These are phyloP conservation scores for Aphanomyces invadans DNA, from an alignment of 352 stramenopile species.

Conservation along the genomic window DNA sequence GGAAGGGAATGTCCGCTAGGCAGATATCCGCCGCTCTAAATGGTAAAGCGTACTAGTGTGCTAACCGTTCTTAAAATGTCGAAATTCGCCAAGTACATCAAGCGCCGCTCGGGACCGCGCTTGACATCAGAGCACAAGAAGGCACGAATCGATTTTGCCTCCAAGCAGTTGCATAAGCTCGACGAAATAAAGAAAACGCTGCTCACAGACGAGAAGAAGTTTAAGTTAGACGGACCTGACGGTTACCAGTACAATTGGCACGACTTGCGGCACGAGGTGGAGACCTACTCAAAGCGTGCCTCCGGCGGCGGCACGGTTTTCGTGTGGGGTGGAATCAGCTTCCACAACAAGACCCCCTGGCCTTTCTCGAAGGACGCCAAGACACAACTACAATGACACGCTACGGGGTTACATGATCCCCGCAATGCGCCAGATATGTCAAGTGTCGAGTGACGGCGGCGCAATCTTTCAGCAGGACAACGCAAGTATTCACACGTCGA, in stretches of 20 bases:
- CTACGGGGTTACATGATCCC: conserved; percentile 25
- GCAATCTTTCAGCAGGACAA: conserved; percentile 29
- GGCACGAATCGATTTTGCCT: background rate
- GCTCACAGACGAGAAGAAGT: background rate
- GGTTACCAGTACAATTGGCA: background rate
- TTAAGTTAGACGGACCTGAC: background rate
- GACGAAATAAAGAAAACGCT: background rate
- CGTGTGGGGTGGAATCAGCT: conserved; percentile 23
- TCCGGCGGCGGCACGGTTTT: conserved; percentile 20
- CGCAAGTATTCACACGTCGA: conserved; percentile 23
- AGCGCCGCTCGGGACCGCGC: background rate
- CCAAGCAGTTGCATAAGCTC: background rate
- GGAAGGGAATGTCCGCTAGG: background rate
- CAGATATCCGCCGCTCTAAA: background rate
- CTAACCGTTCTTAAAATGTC: background rate
- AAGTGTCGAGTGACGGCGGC: conserved; percentile 3
- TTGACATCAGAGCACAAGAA: background rate
- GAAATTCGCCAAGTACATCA: background rate
- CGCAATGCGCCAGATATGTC: background rate
- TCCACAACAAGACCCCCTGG: conserved; percentile 19
- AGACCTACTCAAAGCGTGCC: background rate
- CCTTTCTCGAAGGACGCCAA: conserved; percentile 24
- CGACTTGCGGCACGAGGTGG: background rate
- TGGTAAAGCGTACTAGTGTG: background rate
- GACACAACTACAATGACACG: conserved; percentile 26